Percentiles rank a stretch among this genome's conserved stretches.
Conservation (phyloP, 148 eudicot species). For the Amaranthus cruentus region DNA sequence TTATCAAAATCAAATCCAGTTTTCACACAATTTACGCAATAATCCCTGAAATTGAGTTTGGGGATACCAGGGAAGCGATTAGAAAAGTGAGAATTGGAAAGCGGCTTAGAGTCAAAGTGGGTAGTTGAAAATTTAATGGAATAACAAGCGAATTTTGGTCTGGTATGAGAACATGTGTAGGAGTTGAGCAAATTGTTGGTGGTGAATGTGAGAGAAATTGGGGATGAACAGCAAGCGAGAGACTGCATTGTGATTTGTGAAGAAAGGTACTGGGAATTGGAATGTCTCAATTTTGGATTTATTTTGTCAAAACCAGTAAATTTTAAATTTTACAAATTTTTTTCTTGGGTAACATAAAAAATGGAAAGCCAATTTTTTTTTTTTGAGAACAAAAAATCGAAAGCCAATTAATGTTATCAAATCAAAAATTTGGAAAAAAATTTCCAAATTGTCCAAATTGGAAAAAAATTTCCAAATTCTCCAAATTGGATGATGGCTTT, state of each 20-base stretch:
- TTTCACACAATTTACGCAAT: conserved; percentile 11
- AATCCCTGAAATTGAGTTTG: conserved; percentile 19
- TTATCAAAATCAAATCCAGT: conserved; percentile 20
- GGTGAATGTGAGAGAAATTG: background rate
- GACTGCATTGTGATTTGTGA: conserved; percentile 10
- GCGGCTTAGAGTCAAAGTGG: conserved; percentile 15
- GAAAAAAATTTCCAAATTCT: too few relatives aligned
- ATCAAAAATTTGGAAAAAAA: too few relatives aligned
- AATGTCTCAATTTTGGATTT: too few relatives aligned
- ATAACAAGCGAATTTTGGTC: background rate
- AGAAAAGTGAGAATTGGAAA: conserved; percentile 17
- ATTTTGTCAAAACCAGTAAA: too few relatives aligned
- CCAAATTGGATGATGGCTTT: too few relatives aligned
- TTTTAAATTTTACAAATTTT: too few relatives aligned
- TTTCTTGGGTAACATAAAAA: too few relatives aligned
- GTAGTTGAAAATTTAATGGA: background rate
- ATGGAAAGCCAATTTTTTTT: too few relatives aligned
- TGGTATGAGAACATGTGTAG: background rate
- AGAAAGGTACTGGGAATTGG: background rate
- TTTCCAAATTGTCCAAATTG: too few relatives aligned
- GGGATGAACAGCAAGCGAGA: conserved; percentile 8
- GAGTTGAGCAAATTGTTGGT: background rate
- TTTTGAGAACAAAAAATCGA: too few relatives aligned
- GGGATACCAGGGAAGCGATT: background rate
- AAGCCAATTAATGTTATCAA: too few relatives aligned